phyloP scores from a whole-genome alignment of 139 green algal genomes.

The Ostreobium quekettii region DNA sequence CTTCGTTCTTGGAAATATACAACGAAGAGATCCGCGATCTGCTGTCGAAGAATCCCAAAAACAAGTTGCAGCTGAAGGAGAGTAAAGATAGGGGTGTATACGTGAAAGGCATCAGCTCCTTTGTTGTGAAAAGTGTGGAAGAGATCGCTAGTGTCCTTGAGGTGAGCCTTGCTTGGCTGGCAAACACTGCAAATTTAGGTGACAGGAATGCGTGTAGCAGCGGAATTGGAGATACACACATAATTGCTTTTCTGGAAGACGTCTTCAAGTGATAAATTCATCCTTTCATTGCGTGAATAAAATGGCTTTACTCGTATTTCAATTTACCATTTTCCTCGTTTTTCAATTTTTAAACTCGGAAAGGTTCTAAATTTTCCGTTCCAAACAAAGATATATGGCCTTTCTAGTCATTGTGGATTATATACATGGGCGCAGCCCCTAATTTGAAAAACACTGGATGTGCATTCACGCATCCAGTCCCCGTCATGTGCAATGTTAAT shows the following conservation, averaged over 20 bases:
- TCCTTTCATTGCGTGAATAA: too few species aligned
- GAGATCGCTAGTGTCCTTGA: constrained; percentile 72
- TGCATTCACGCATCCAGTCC: too few species aligned
- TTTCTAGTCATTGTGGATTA: too few species aligned
- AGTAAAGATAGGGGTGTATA: constrained; percentile 67
- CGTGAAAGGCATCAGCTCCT: constrained; percentile 69
- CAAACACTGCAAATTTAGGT: constrained; percentile 10
- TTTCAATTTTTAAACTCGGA: too few species aligned
- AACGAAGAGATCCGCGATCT: constrained; percentile 78
- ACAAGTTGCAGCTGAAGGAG: constrained; percentile 69
- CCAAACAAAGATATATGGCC: too few species aligned
- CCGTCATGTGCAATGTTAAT: too few species aligned
- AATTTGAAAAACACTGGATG: too few species aligned
- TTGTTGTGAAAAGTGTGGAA: constrained; percentile 66
- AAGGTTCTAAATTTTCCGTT: too few species aligned
- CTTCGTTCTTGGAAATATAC: constrained; percentile 83
- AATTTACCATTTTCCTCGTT: too few species aligned
- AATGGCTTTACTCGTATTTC: too few species aligned
- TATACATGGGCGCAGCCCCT: too few species aligned
- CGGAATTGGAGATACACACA: background rate
- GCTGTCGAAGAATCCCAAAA: constrained; percentile 54
- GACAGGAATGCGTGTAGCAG: constrained; percentile 6
- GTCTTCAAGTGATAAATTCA: too few species aligned
- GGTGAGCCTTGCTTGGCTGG: constrained; percentile 31
- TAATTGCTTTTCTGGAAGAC: background rate